Conservation (phyloP, 108 stramenopile genomes). For the Cyclotella sp. region DNA sequence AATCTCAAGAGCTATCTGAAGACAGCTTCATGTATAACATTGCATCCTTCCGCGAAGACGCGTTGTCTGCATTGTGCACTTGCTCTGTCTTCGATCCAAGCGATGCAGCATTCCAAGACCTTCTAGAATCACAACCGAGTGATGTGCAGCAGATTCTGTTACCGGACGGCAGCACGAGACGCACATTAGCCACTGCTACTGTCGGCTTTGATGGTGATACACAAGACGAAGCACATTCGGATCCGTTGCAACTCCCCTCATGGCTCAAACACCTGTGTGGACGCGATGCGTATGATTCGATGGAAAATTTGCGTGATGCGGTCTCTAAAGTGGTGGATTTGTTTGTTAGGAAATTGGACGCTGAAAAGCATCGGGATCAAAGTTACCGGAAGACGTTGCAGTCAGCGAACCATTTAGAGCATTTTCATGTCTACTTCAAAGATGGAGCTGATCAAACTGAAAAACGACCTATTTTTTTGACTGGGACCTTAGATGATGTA, state of each 20-base stretch:
- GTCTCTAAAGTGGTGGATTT: slow-evolving; percentile 59
- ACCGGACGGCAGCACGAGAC: slow-evolving; percentile 33
- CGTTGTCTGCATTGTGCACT: slow-evolving; percentile 27
- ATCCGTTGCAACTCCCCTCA: slow-evolving; percentile 31
- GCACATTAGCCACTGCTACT: slow-evolving; percentile 47
- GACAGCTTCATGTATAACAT: slow-evolving; percentile 5
- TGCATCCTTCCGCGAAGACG: slow-evolving; percentile 17
- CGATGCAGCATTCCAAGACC: slow-evolving; percentile 10
- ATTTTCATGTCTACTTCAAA: slow-evolving; percentile 9
- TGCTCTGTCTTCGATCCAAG: slow-evolving; percentile 21
- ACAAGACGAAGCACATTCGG: background rate
- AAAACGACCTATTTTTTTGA: background rate
- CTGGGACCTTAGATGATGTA: background rate
- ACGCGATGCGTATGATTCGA: slow-evolving; percentile 42
- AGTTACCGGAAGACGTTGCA: slow-evolving; percentile 3
- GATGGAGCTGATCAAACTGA: slow-evolving; percentile 9
- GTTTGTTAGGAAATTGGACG: slow-evolving; percentile 62
- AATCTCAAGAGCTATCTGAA: background rate
- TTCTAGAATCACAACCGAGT: slow-evolving; percentile 14
- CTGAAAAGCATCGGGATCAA: slow-evolving; percentile 7
- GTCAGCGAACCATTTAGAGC: slow-evolving; percentile 3
- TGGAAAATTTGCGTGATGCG: slow-evolving; percentile 72
- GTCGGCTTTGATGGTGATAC: slow-evolving; percentile 27
- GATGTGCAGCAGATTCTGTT: slow-evolving; percentile 27
- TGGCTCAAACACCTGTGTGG: slow-evolving; percentile 58